Evolutionary conservation across 805 yeast species (phyloP).

Genomic region (Candida silvicultrix): DNA sequence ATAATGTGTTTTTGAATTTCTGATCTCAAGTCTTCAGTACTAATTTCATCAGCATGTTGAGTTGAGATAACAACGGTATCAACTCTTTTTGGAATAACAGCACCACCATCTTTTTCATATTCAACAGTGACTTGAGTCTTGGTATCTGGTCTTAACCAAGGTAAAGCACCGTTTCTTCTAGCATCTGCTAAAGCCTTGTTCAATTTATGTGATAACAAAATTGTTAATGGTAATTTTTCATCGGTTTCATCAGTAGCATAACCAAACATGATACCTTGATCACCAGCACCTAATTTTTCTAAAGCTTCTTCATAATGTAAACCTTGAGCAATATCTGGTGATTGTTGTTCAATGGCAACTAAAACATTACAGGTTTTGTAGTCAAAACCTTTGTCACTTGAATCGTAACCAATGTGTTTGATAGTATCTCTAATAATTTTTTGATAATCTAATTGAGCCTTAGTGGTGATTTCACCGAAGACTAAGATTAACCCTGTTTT

Average conservation of each 20-base stretch:
- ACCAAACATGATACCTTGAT: conserved; percentile 99
- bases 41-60: conserved; percentile 94
- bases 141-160: conserved; percentile 99
- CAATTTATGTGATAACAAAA: conserved; percentile 89
- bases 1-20: conserved; percentile 75
- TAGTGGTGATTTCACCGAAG: conserved; percentile 98
- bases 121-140: conserved; percentile 99
- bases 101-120: conserved; percentile 91
- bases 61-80: conserved; percentile 97
- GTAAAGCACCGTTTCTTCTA: conserved; percentile 90
- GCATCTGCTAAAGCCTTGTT: conserved; percentile 96
- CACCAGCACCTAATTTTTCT: conserved; percentile 99
- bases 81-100: conserved; percentile 91
- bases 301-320: conserved; percentile 92
- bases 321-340: conserved; percentile 99
- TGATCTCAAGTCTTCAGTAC: conserved; percentile 85
- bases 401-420: conserved; percentile 97
- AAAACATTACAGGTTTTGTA: conserved; percentile 98
- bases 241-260: conserved; percentile 99
- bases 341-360: conserved; percentile 99
- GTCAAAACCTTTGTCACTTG: conserved; percentile 94
- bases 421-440: conserved; percentile 97
- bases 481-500: conserved; percentile 99
- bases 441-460: conserved; percentile 92
- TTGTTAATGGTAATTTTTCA: conserved; percentile 93